Evolutionary conservation across 495 filamentous ascomycete genomes (phyloP).

Genomic region (Letharia columbiana): DNA sequence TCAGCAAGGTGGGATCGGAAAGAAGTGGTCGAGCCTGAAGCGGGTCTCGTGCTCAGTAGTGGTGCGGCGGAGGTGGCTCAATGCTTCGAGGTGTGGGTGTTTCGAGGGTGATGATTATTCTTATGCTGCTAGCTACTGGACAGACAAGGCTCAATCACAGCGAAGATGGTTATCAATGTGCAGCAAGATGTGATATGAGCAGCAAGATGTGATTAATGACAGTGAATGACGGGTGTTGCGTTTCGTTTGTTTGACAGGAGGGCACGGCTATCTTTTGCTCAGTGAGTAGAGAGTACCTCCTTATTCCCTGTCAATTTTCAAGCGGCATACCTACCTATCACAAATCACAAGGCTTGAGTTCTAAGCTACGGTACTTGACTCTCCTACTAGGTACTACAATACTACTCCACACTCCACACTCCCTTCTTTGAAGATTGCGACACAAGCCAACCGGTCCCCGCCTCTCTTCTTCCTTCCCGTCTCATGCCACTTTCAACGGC

Average conservation of each 20-base stretch:
- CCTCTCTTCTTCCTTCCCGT: conserved; percentile 1
- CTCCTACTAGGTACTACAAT: not conserved
- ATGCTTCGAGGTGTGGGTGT: conserved; percentile 8
- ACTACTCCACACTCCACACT: not conserved
- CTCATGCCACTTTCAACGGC: not conserved
- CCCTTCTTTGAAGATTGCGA: not conserved
- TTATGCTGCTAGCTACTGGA: not conserved
- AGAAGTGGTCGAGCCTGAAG: not conserved
- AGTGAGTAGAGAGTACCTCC: not conserved
- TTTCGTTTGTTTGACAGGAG: not conserved
- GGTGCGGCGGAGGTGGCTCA: conserved; percentile 19
- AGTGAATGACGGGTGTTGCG: not conserved
- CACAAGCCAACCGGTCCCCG: not conserved
- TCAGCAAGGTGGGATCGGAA: conserved; percentile 2
- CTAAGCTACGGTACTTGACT: not conserved
- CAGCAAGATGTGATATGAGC: not conserved
- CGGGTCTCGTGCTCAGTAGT: conserved; percentile 8
- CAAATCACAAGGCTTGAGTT: not conserved
- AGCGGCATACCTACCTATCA: not conserved
- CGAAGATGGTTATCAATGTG: not conserved
- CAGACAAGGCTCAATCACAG: not conserved
- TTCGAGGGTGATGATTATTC: not conserved
- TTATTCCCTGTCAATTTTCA: conserved; percentile 9
- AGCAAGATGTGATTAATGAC: not conserved
- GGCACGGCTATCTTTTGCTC: not conserved